Evolutionary conservation across 1,284 basidiomycete genomes (phyloP), one percentile per base, ranked within the genome.

Genomic region (Mycosarcoma mackinlayi): DNA sequence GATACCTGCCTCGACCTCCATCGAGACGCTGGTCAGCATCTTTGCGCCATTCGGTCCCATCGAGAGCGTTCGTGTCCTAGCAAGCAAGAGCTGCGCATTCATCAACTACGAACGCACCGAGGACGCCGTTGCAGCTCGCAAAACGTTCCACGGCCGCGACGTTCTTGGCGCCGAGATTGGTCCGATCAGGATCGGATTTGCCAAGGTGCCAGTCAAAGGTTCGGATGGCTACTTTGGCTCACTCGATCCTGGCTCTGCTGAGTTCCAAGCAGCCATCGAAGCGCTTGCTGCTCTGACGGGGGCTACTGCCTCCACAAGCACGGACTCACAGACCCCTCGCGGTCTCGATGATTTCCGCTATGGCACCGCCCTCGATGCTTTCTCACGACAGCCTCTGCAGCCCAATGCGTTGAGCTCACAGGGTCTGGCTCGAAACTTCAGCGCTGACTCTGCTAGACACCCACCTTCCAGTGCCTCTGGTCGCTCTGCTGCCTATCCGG

Each of bases 21-120:
- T 57, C 18, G 61, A 62, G 14, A 50, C 53, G 14, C 91, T 98
- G 60, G 84, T 98, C 46, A 92, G 90, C 75, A 84, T 87, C 60
- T 98, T 98, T 83, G 92, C 93, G 76, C 93, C 94, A 11, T 98
- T 94, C 79, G 95, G 96, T 0, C 91, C 94, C 1, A 95, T 98
- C 69, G 96, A 98, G 84, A 95, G 92, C 47, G 94, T 94, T 11
- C 87, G 95, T 50, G 93, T 98, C 8, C 85, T 98, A 76, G 93
- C 93, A 3, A 93, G 96, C 86, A 98, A 98, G 85, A 94, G 94
- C 81, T 97, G 92, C 82, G 94, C 92, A 41, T 94, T 93, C 85
- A 60, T 98, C 85, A 98, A 98, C 83, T 98, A 96, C 83, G 95
- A 98, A 84, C 90, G 93, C 56, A 86, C 97, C 42, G 96, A 98